phyloP scores from a whole-genome alignment of 2,329 filamentous ascomycete species.

The Hymenoscyphus salicellus region DNA sequence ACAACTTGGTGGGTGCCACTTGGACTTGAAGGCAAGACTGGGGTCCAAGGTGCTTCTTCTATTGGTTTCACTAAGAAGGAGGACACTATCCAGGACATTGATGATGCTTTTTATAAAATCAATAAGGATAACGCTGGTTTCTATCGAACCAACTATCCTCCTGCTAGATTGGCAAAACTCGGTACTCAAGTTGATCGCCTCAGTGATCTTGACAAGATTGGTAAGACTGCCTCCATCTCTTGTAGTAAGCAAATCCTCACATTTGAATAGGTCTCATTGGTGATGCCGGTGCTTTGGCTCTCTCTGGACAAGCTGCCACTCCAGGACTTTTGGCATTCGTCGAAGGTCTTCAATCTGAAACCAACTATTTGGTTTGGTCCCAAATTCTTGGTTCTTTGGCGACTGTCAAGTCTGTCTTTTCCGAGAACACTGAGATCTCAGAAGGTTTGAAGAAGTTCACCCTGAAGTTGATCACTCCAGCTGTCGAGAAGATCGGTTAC shows the following conservation, averaged over 20 bases:
- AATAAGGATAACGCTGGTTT: conserved; percentile 87
- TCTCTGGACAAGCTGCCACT: conserved; percentile 81
- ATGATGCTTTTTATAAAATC: conserved; percentile 85
- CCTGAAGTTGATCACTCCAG: conserved; percentile 70
- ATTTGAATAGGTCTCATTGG: conserved; percentile 59
- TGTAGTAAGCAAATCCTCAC: not conserved
- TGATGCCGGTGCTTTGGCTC: conserved; percentile 83
- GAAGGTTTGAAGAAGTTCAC: conserved; percentile 74
- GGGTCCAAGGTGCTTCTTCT: conserved; percentile 59
- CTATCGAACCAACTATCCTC: conserved; percentile 90
- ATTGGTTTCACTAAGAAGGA: conserved; percentile 73
- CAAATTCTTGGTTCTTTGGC: conserved; percentile 76
- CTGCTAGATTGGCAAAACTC: conserved; percentile 76
- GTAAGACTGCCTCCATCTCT: conserved; percentile 35
- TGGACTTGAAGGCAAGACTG: conserved; percentile 72
- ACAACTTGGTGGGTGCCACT: conserved; percentile 96
- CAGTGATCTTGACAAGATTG: conserved; percentile 85
- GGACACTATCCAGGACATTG: conserved; percentile 70
- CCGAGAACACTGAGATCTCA: conserved; percentile 68
- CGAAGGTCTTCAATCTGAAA: conserved; percentile 78
- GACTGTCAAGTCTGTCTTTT: conserved; percentile 80
- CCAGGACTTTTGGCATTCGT: conserved; percentile 78
- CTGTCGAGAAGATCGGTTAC: conserved; percentile 81
- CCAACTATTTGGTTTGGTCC: conserved; percentile 84
- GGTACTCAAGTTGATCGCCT: conserved; percentile 73